phyloP scores from a whole-genome alignment of 148 eudicot genomes.

The Nepenthes gracilis region DNA sequence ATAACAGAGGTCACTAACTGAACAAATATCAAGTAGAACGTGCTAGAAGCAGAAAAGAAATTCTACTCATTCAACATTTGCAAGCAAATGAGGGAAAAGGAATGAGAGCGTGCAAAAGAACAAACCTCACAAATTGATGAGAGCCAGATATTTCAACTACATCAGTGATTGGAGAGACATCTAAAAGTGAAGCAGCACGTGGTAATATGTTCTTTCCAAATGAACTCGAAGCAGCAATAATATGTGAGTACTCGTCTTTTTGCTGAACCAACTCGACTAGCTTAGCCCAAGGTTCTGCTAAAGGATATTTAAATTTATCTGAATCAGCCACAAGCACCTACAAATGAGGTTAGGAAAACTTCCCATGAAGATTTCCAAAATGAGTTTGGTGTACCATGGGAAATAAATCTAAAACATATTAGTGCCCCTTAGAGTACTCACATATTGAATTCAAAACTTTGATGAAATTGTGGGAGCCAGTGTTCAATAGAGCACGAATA shows the following conservation, averaged over 20 bases:
- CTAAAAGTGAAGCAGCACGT: slow-evolving; percentile 90
- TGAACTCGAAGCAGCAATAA: slow-evolving; percentile 70
- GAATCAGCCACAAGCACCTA: slow-evolving; percentile 91
- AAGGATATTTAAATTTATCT: slow-evolving; percentile 54
- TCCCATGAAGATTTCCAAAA: not conserved
- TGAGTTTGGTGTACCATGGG: too few species aligned
- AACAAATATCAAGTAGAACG: too few species aligned
- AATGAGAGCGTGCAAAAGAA: not conserved
- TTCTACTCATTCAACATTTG: too few species aligned
- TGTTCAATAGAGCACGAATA: too few species aligned
- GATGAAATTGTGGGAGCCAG: too few species aligned
- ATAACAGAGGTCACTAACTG: too few species aligned
- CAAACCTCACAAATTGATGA: slow-evolving; percentile 69
- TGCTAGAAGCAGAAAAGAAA: too few species aligned
- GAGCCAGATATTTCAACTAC: slow-evolving; percentile 52
- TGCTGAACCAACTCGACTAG: slow-evolving; percentile 61
- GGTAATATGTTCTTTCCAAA: slow-evolving; percentile 92
- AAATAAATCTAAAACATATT: too few species aligned
- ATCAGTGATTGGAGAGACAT: slow-evolving; percentile 91
- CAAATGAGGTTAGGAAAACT: slow-evolving; percentile 1
- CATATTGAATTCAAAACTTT: too few species aligned
- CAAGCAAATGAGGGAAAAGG: not conserved
- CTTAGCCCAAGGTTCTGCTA: slow-evolving; percentile 95
- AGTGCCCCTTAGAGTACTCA: too few species aligned
- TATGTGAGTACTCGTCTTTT: slow-evolving; percentile 62